Base-by-base conservation (phyloP, 179 eudicot species). In the Carnegiea gigantea region DNA sequence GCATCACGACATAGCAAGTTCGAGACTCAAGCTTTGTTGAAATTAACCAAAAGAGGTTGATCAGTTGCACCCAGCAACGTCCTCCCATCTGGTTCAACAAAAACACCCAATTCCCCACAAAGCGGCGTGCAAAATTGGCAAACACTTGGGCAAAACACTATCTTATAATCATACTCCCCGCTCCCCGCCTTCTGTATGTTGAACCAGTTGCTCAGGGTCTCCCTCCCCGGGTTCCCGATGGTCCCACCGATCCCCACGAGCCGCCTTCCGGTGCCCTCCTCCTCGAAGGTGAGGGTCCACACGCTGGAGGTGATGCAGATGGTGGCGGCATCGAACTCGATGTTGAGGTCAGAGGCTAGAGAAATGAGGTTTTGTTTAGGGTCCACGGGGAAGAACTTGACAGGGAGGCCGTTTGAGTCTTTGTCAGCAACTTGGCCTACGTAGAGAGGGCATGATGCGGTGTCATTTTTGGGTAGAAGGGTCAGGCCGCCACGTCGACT, bases 121-220 rank as follows among this genome's bases (percentile, higher is more conserved):
- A 36, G 10, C 2, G 81, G 82, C 80, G 70, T 87, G 68, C 91
- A 89, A 26, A 49, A 51, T 20, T 64, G n/a, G 78, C 90, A 87
- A 65, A 87, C 90, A 75, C 70, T n/a, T 12, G 90, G 91, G 80
- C 91, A 89, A 76, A 59, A 87, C 67, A 82, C 88, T 46, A 89
- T 64, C 87, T 89, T 87, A 65, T 89, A 89, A 72, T 80, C 83
- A 73, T 43, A 64, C 26, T 53, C 20, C 1, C 87, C 84, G 51
- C 38, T 84, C 46, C 49, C 87, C 62, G 48, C 78, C 67, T 82
- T 82, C 77, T 83, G 83, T 23, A 89, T 78, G 57, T 70, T 83
- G 64, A 89, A 89, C 91, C 91, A 89, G 20, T 84, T 89, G 48
- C 81, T 74, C 15, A 84, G 12, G 0, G 86, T 83, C 23, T 18